phyloP scores from a whole-genome alignment of 225 moss, liverwort and hornwort species.

The Physcomitrellopsis africana region DNA sequence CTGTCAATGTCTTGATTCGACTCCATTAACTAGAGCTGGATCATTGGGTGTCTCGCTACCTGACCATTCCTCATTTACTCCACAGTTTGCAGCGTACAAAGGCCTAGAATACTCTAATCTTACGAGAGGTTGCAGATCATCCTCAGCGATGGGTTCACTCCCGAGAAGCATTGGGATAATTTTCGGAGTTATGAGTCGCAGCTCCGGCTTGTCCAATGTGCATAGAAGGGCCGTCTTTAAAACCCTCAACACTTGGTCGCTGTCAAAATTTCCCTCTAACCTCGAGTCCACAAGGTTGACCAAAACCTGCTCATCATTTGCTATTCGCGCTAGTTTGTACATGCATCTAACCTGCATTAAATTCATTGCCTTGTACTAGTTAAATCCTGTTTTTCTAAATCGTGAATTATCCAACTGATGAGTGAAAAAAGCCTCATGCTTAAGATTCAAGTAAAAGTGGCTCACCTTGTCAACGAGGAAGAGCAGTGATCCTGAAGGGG shows the following conservation, averaged over 20 bases:
- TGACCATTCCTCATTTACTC: conserved; percentile 29
- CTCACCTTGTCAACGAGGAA: conserved; percentile 52
- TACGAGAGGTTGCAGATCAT: conserved; percentile 32
- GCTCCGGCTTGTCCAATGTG: conserved; percentile 46
- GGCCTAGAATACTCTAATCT: conserved; percentile 32
- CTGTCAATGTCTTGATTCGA: conserved; percentile 13
- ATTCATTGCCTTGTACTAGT: not conserved
- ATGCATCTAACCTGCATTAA: conserved; percentile 40
- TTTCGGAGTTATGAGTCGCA: conserved; percentile 40
- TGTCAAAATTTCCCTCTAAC: conserved; percentile 19
- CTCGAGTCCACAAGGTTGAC: conserved; percentile 41
- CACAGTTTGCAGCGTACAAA: conserved; percentile 28
- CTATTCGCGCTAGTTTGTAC: conserved; percentile 41
- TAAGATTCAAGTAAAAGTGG: not conserved
- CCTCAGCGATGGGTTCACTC: conserved; percentile 33
- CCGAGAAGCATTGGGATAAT: conserved; percentile 37
- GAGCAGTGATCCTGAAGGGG: conserved; percentile 45
- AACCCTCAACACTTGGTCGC: conserved; percentile 37
- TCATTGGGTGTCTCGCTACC: conserved; percentile 6
- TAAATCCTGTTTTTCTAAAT: not conserved
- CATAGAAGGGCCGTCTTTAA: conserved; percentile 49
- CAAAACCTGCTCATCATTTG: conserved; percentile 25
- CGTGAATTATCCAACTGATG: too few relatives aligned
- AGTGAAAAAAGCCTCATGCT: not conserved
- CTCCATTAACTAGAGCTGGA: conserved; percentile 30